Evolutionary conservation across 176 grass and related monocot genomes (phyloP).

Genomic region (Carex scoparia): DNA sequence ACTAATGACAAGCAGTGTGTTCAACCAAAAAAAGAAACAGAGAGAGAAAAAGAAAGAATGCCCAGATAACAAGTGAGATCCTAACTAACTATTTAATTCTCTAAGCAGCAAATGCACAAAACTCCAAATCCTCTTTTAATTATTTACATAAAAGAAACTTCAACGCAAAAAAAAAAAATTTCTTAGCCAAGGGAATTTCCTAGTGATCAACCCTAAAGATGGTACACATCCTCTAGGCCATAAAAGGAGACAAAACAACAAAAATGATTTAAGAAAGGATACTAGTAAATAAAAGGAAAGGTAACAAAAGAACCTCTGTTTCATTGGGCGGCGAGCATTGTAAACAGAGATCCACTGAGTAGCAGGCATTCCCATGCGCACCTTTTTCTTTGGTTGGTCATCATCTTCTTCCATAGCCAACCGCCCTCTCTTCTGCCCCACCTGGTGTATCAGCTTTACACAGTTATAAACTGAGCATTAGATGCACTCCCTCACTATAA

Average conservation of each 20-base stretch:
- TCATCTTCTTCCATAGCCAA: conserved; percentile 88
- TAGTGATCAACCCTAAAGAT: background rate
- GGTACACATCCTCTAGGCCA: background rate
- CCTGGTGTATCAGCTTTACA: conserved; percentile 81
- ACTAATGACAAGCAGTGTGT: background rate
- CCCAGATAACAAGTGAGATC: background rate
- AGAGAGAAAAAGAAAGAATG: background rate
- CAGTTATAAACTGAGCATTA: conserved; percentile 53
- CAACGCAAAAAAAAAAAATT: background rate
- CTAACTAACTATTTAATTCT: background rate
- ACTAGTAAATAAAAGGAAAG: background rate
- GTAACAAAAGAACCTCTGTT: conserved; percentile 59
- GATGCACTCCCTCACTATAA: conserved; percentile 9
- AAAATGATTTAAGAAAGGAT: background rate
- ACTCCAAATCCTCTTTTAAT: background rate
- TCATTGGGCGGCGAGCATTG: conserved; percentile 84
- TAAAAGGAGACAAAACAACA: background rate
- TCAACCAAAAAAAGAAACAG: background rate
- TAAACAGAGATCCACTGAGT: conserved; percentile 99
- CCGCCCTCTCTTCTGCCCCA: conserved; percentile 95
- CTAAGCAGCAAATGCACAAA: background rate
- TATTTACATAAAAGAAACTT: background rate
- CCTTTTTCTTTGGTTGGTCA: conserved; percentile 96
- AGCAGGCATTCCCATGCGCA: conserved; percentile 92
- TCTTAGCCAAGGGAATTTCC: background rate